phyloP scores from a whole-genome alignment of 306 rosid genomes.

The Rubus idaeus region DNA sequence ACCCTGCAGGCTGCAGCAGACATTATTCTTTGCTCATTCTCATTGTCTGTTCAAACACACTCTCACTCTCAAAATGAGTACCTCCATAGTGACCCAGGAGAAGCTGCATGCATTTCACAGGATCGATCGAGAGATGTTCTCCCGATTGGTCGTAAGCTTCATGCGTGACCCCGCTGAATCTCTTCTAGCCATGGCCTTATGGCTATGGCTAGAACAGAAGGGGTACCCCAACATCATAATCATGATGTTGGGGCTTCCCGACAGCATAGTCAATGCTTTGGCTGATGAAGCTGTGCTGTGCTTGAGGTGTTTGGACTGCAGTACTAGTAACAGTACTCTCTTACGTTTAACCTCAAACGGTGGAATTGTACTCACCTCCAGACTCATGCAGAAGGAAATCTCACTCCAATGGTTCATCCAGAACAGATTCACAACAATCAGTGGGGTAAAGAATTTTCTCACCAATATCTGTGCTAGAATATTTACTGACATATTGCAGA shows the following conservation, averaged over 20 bases:
- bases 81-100: neutral
- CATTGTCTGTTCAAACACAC: neutral
- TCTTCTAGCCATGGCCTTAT: constrained; percentile 50
- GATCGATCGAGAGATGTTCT: constrained; percentile 41
- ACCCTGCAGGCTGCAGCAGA: neutral
- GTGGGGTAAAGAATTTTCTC: constrained; percentile 45
- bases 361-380: constrained; percentile 30
- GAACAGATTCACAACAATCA: constrained; percentile 34
- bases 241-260: constrained; percentile 15
- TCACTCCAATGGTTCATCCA: constrained; percentile 37
- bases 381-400: constrained; percentile 22
- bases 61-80: constrained; percentile 1
- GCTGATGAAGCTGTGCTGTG: constrained; percentile 47
- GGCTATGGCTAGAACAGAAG: constrained; percentile 54
- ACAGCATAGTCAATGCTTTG: constrained; percentile 15
- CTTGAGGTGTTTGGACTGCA: constrained; percentile 35
- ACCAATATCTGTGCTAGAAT: constrained; percentile 37
- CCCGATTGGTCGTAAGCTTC: constrained; percentile 28
- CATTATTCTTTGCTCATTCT: neutral
- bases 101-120: constrained; percentile 36
- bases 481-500: constrained; percentile 50
- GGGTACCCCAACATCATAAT: constrained; percentile 30
- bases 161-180: constrained; percentile 29
- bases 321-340: neutral
- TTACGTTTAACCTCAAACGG: neutral